Evolutionary conservation across 345 rosid genomes (phyloP).

Genomic region (Lenwebbia sp.): DNA sequence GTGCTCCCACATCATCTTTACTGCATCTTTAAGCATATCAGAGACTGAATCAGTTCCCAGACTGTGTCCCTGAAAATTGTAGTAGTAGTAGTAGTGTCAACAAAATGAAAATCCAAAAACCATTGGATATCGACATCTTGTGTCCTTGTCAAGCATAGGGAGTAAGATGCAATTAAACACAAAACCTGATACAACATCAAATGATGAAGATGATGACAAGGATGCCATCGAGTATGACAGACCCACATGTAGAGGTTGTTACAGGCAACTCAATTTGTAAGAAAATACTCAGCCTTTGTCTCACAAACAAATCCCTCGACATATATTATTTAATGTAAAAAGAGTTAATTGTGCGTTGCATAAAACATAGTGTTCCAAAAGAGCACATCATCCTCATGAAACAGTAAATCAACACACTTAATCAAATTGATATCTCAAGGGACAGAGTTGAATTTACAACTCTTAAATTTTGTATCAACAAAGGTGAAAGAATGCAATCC

Average conservation of each 20-base stretch:
- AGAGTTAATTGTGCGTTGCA: not conserved
- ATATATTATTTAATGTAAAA: not conserved
- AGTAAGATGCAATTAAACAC: not conserved
- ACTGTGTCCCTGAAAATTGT: conserved; percentile 13
- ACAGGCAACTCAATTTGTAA: not conserved
- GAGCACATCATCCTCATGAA: not conserved
- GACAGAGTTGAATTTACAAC: not conserved
- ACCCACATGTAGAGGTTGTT: not conserved
- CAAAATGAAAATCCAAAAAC: not conserved
- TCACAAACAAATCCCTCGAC: not conserved
- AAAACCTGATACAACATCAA: not conserved
- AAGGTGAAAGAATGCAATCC: not conserved
- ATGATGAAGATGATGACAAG: not conserved
- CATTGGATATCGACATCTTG: not conserved
- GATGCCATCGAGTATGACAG: not conserved
- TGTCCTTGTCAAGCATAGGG: not conserved
- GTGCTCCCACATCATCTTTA: conserved; percentile 30
- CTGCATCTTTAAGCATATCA: conserved; percentile 21
- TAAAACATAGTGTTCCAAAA: not conserved
- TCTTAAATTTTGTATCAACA: not conserved
- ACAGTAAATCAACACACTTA: not conserved
- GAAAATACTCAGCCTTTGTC: not conserved
- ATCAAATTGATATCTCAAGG: not conserved
- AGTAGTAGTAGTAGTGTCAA: not conserved
- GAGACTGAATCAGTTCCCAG: conserved; percentile 5